Base-by-base conservation (phyloP, 1,284 basidiomycete species). In the Singerocomus rubriflavus region DNA sequence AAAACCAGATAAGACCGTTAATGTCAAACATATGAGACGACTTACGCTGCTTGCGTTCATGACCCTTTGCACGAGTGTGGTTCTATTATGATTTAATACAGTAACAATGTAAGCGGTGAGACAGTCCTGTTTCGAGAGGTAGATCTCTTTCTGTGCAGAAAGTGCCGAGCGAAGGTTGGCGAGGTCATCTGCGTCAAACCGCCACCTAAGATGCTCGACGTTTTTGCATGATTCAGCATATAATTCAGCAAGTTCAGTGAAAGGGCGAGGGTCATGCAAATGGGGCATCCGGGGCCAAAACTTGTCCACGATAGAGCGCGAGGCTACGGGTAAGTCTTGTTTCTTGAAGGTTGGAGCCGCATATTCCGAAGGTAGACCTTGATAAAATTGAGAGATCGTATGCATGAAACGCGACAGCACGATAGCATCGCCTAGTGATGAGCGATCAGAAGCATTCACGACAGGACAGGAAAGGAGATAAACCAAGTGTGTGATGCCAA, bases 401-500 rank as follows among this genome's bases (percentile, higher is more conserved):
- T 56, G 55, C 64, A 65, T 70, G 48, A 71, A 72, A 6, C 57
- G 61, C 10, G 54, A 51, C 1, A 65, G 42, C 11, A 54, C 47
- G 6, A 57, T 53, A 4, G 60, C 66, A 35, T 72, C 70, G 9
- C 70, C 70, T 70, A 38, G 7, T 4, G 13, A 10, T 13, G 12
- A 27, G 13, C 17, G 7, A 46, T 62, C 31, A 59, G 33, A 32
- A 16, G 13, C 2, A 12, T 30, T 6, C 5, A 8, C 13, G 35
- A 31, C 6, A 6, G 14, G 21, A n/a, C 17, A 33, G 16, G 12
- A 26, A 17, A 33, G 27, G 8, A 14, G 26, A 53, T 48, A 32
- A 40, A 62, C 54, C 57, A 27, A 61, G 50, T 11, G 40, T 56
- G 46, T 72, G 70, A 46, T 72, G 61, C 71, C 68, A 71, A 8